These are phyloP conservation scores for Trichoderma arundinaceum DNA, from an alignment of 2,329 filamentous ascomycete genomes.

Conservation along the genomic window DNA sequence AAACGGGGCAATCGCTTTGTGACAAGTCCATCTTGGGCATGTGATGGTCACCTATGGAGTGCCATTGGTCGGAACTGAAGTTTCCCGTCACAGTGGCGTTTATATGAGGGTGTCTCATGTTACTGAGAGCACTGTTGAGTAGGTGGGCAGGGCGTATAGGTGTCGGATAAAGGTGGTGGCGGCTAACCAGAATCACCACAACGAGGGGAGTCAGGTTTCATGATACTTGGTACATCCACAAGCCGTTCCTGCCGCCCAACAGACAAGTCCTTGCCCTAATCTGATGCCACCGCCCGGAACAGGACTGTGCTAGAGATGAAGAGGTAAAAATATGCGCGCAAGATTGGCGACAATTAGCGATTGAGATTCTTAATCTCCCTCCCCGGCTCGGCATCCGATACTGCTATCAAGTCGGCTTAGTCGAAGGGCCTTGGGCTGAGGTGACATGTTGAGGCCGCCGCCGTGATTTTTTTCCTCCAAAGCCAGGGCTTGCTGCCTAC, in stretches of 20 bases:
- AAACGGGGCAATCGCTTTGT: slow-evolving; percentile 7
- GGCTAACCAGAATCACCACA: neutral
- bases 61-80: neutral
- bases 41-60: neutral
- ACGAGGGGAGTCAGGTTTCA: neutral
- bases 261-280: neutral
- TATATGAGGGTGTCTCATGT: neutral
- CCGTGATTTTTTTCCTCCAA: neutral
- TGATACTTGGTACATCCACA: neutral
- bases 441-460: neutral
- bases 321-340: neutral
- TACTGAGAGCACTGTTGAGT: neutral
- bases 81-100: slow-evolving; percentile 9
- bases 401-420: neutral
- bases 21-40: neutral
- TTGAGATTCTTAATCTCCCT: neutral
- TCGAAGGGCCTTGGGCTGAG: neutral
- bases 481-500: neutral
- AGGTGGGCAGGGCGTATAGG: neutral
- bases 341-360: slow-evolving; percentile 2
- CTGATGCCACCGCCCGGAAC: neutral
- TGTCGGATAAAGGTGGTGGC: neutral
- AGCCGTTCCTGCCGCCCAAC: neutral
- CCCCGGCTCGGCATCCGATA: slow-evolving; percentile 2
- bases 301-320: neutral